phyloP scores from a whole-genome alignment of 768 basidiomycete genomes.

The Boletus fagicola region DNA sequence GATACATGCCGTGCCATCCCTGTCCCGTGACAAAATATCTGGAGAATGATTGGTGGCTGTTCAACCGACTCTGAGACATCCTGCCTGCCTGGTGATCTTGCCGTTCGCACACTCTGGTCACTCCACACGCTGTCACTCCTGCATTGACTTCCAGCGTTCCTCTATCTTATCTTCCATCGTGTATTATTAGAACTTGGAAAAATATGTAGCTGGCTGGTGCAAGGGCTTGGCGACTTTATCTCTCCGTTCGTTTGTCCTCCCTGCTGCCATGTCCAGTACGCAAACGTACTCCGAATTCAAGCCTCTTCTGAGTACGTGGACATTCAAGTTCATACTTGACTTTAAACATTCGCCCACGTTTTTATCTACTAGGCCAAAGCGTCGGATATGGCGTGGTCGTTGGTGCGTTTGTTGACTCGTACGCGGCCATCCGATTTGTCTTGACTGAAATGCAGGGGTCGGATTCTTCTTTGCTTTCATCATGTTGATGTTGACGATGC shows the following conservation, averaged over 20 bases:
- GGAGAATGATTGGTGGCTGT: background rate
- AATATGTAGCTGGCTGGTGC: conserved; percentile 2
- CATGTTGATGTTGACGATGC: conserved; percentile 44
- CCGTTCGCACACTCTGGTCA: conserved; percentile 2
- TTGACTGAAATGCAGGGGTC: conserved; percentile 34
- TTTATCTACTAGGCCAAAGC: conserved; percentile 36
- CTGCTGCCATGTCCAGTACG: conserved; percentile 13
- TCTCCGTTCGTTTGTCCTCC: background rate
- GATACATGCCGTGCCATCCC: background rate
- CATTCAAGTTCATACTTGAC: background rate
- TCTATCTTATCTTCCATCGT: conserved; percentile 4
- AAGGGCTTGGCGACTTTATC: background rate
- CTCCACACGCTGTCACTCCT: background rate
- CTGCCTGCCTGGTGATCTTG: background rate
- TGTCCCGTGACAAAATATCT: background rate
- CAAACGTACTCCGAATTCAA: conserved; percentile 37
- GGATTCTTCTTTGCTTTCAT: conserved; percentile 51
- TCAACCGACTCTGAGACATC: background rate
- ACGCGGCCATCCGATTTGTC: background rate
- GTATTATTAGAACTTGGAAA: conserved; percentile 1
- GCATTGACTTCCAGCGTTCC: background rate
- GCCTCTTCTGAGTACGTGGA: conserved; percentile 37
- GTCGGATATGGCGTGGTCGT: conserved; percentile 52
- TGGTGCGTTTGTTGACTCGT: conserved; percentile 29
- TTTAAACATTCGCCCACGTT: background rate